These are phyloP conservation scores for Grigorovia humatica DNA, from an alignment of 805 yeast species.

Conservation along the genomic window DNA sequence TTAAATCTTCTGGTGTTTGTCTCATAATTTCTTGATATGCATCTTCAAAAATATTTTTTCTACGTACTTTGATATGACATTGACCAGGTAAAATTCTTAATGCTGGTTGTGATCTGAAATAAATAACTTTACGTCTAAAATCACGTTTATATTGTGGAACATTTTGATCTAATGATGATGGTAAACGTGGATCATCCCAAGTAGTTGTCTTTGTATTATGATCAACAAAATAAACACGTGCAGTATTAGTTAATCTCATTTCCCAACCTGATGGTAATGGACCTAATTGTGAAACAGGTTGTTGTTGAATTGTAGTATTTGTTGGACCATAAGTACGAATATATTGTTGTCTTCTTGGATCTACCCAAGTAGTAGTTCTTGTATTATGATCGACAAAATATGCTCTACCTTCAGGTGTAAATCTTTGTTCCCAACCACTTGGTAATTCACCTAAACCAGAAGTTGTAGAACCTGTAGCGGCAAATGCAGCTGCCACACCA, in stretches of 20 bases:
- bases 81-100: slow-evolving; percentile 95
- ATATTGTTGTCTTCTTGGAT: slow-evolving; percentile 97
- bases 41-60: slow-evolving; percentile 94
- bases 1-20: slow-evolving; percentile 95
- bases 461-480: slow-evolving; percentile 73
- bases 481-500: slow-evolving; percentile 56
- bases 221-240: slow-evolving; percentile 96
- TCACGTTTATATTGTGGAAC: slow-evolving; percentile 99
- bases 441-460: slow-evolving; percentile 96
- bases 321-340: slow-evolving; percentile 87
- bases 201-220: slow-evolving; percentile 98
- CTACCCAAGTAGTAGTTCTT: slow-evolving; percentile 99
- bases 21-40: slow-evolving; percentile 98
- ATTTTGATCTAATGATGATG: slow-evolving; percentile 92
- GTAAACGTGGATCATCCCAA: slow-evolving; percentile 99
- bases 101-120: slow-evolving; percentile 97
- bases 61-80: slow-evolving; percentile 94
- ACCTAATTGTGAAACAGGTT: slow-evolving; percentile 94
- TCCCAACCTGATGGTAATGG: slow-evolving; percentile 99
- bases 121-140: slow-evolving; percentile 92
- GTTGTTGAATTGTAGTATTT: slow-evolving; percentile 87
- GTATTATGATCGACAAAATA: slow-evolving; percentile 98
- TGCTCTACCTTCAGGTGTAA: slow-evolving; percentile 96
- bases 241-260: slow-evolving; percentile 97
- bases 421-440: slow-evolving; percentile 98